Percentiles rank a stretch among this genome's conserved stretches.
These are phyloP conservation scores for Ceratocystis cacaofunesta DNA, from an alignment of 2,329 filamentous ascomycete genomes.

Conservation along the genomic window DNA sequence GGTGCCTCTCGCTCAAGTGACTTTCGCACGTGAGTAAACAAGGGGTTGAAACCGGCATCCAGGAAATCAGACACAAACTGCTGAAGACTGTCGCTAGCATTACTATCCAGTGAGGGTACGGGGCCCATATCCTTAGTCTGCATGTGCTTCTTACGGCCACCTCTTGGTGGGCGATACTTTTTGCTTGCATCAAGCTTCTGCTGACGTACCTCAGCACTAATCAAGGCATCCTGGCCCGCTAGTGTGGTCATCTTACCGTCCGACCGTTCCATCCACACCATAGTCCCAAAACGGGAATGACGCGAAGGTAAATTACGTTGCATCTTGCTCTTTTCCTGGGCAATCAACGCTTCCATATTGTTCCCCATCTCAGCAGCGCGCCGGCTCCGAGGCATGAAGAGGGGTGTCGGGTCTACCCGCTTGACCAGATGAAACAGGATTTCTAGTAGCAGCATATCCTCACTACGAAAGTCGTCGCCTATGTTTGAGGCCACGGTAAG, in stretches of 20 bases:
- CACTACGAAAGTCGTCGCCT: constrained; percentile 78
- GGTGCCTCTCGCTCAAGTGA: constrained; percentile 82
- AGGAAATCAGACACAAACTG: constrained; percentile 84
- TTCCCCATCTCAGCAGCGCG: constrained; percentile 52
- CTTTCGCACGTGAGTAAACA: constrained; percentile 72
- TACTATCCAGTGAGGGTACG: constrained; percentile 51
- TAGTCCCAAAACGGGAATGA: constrained; percentile 89
- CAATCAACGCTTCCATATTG: constrained; percentile 60
- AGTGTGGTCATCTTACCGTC: constrained; percentile 73
- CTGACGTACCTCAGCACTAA: constrained; percentile 55
- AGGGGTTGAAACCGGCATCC: constrained; percentile 86
- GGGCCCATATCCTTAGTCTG: constrained; percentile 63
- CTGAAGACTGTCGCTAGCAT: constrained; percentile 62
- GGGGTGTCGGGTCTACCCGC: constrained; percentile 64
- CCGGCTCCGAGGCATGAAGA: constrained; percentile 72
- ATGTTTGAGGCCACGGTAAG: constrained; percentile 84
- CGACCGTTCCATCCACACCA: constrained; percentile 88
- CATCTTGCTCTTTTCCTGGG: constrained; percentile 72
- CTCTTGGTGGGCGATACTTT: constrained; percentile 70
- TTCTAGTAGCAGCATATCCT: constrained; percentile 82
- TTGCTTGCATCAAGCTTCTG: constrained; percentile 85
- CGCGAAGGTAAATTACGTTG: constrained; percentile 65
- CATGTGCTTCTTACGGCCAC: constrained; percentile 44
- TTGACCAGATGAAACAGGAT: constrained; percentile 87
- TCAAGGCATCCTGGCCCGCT: constrained; percentile 74